Percentiles rank a stretch among this genome's conserved stretches.
Conservation (phyloP, 345 rosid genomes). For the Melaleuca alternifolia region DNA sequence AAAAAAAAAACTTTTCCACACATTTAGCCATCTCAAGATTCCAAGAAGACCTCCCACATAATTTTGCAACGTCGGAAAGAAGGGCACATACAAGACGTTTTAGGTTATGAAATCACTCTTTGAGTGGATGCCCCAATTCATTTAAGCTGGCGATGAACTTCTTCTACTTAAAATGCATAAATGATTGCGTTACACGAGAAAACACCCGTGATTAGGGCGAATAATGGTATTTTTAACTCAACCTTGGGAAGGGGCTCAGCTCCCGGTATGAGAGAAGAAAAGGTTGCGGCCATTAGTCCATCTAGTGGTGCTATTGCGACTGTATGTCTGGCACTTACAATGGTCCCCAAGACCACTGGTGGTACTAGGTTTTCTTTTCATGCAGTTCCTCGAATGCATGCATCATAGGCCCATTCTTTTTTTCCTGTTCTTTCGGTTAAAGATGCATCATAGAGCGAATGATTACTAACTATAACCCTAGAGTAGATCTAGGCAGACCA, state of each 20-base stretch:
- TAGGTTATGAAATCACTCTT: not conserved
- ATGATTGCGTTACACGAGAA: not conserved
- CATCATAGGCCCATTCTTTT: not conserved
- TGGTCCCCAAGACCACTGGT: not conserved
- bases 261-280: not conserved
- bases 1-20: not conserved
- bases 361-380: not conserved
- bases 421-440: not conserved
- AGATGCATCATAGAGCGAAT: not conserved
- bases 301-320: not conserved
- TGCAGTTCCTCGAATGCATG: not conserved
- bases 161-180: not conserved
- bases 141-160: not conserved
- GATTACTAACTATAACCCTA: not conserved
- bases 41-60: not conserved
- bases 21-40: not conserved
- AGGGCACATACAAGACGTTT: not conserved
- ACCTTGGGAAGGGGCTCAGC: not conserved
- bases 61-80: not conserved
- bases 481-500: not conserved
- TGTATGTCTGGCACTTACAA: not conserved
- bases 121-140: not conserved
- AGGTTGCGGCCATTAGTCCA: not conserved
- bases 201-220: not conserved
- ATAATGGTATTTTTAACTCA: not conserved